A percentile compares a stretch with the other conserved stretches of the same genome.
Evolutionary conservation across 371 early-diverging fungal species (phyloP).

Genomic region (Polyrhizophydium stewartii): DNA sequence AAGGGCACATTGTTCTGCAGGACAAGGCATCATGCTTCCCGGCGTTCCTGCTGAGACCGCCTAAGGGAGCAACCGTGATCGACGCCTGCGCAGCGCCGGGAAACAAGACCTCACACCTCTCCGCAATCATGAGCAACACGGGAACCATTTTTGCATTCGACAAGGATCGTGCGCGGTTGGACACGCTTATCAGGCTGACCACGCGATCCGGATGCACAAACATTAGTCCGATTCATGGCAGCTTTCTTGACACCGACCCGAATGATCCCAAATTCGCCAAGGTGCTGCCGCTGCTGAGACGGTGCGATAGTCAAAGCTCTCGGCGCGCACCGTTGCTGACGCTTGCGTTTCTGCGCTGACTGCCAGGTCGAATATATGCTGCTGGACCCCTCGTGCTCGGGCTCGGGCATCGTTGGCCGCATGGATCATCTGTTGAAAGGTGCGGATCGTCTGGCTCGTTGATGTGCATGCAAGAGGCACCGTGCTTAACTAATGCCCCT

Average conservation of each 20-base stretch:
- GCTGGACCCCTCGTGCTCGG: constrained; percentile 98
- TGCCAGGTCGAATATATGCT: constrained; percentile 80
- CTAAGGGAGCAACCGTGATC: constrained; percentile 68
- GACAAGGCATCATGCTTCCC: constrained; percentile 98
- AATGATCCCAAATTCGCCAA: constrained; percentile 50
- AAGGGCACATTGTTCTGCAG: constrained; percentile 83
- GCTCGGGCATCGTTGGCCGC: constrained; percentile 91
- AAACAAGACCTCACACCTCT: constrained; percentile 98
- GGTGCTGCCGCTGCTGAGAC: constrained; percentile 15
- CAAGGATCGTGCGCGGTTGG: constrained; percentile 74
- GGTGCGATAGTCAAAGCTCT: neutral
- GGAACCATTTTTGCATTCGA: constrained; percentile 96
- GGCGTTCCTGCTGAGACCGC: constrained; percentile 82
- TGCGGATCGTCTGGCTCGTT: too few species aligned
- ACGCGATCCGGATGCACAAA: constrained; percentile 78
- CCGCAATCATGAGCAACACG: constrained; percentile 84
- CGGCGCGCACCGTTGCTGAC: neutral
- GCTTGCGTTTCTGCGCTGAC: neutral
- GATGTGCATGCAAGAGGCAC: too few species aligned
- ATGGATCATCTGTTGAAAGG: constrained; percentile 67
- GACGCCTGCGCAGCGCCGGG: constrained; percentile 99
- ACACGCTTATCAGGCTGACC: constrained; percentile 70
- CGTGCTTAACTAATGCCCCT: too few species aligned
- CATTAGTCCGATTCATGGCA: constrained; percentile 53
- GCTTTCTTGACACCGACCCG: constrained; percentile 72